These are phyloP conservation scores for Pisolithus albus DNA, from an alignment of 768 basidiomycete species.

Conservation along the genomic window DNA sequence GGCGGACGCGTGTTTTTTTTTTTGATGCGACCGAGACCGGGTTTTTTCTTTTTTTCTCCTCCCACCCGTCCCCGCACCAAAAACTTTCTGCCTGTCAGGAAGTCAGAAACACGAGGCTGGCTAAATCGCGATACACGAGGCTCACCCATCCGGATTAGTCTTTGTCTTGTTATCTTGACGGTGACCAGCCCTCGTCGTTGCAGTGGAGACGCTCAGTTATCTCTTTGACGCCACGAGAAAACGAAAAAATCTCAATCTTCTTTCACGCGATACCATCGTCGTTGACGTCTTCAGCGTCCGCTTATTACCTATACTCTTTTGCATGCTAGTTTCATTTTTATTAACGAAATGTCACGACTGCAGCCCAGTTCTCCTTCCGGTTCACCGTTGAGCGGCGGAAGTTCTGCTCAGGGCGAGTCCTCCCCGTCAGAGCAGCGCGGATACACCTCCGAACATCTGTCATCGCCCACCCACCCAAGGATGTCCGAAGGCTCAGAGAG, in stretches of 20 bases:
- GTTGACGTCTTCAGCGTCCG: constrained; percentile 21
- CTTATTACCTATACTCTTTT: constrained; percentile 21
- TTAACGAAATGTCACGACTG: constrained; percentile 33
- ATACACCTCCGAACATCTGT: constrained; percentile 29
- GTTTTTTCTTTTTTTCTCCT: constrained; percentile 17
- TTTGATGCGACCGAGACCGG: constrained; percentile 8
- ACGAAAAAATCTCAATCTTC: constrained; percentile 16
- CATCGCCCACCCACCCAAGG: constrained; percentile 29
- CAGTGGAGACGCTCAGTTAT: neutral
- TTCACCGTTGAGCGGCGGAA: constrained; percentile 22
- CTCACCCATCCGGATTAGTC: constrained; percentile 25
- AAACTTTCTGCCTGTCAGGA: constrained; percentile 26
- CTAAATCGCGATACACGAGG: constrained; percentile 40
- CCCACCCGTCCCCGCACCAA: constrained; percentile 4
- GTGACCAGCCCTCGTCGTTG: constrained; percentile 11
- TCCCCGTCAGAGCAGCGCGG: constrained; percentile 22
- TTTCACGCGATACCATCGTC: constrained; percentile 30
- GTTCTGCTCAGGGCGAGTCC: constrained; percentile 11
- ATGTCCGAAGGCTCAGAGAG: constrained; percentile 48
- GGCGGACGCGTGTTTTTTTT: constrained; percentile 25
- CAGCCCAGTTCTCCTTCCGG: constrained; percentile 24
- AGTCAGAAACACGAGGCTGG: constrained; percentile 45
- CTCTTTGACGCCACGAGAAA: constrained; percentile 8
- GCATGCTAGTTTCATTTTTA: constrained; percentile 23
- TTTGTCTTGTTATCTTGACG: constrained; percentile 13